A percentile compares a stretch with the other conserved stretches of the same genome.
Evolutionary conservation across 345 rosid genomes (phyloP).

Genomic region (Alliaria petiolata): DNA sequence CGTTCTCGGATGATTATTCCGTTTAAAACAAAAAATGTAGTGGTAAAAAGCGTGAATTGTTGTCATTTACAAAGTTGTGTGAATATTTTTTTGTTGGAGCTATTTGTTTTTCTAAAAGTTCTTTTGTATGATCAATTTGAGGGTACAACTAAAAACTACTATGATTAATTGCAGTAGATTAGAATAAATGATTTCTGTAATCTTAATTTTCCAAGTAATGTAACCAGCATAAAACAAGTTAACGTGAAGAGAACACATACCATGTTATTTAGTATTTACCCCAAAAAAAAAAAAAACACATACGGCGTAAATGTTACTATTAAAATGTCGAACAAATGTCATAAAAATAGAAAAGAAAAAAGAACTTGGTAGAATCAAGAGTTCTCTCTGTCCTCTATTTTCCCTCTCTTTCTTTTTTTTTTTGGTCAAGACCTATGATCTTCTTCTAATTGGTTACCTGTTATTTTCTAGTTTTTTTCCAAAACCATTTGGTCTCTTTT

Average conservation of each 20-base stretch:
- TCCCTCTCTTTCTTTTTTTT: too few species aligned
- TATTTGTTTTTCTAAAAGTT: neutral
- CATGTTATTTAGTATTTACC: neutral
- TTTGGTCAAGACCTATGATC: neutral
- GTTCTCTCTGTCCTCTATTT: neutral
- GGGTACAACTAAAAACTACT: too few species aligned
- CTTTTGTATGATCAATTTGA: neutral
- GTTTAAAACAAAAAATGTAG: neutral
- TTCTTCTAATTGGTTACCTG: neutral
- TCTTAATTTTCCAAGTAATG: neutral
- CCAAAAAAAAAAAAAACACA: too few species aligned
- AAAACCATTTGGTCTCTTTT: too few species aligned
- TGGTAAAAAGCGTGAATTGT: neutral
- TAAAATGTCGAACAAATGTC: neutral
- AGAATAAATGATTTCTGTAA: neutral
- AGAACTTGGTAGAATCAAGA: neutral
- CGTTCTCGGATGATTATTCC: constrained; percentile 23
- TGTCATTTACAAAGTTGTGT: constrained; percentile 6
- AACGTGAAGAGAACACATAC: neutral
- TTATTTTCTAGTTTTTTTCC: neutral
- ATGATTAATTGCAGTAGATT: neutral
- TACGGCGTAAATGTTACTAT: neutral
- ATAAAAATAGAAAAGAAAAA: neutral
- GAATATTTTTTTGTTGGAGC: constrained; percentile 3
- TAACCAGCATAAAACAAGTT: neutral